Conservation (phyloP, 176 grass and related monocot species). For the Elymus sibiricus region DNA sequence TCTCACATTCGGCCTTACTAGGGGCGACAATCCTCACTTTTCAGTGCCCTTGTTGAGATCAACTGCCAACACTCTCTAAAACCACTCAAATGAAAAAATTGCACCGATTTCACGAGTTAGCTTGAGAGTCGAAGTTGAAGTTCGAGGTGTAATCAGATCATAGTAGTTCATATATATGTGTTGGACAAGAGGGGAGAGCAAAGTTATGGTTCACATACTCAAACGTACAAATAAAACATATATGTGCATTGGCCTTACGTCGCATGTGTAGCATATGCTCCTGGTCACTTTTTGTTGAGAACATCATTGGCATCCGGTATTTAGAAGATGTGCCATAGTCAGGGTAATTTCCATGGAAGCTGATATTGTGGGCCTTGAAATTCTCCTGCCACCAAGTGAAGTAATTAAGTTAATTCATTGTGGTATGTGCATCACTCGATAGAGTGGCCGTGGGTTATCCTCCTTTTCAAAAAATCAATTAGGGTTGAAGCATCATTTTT, state of each 20-base stretch:
- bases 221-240: background rate
- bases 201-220: background rate
- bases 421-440: no score
- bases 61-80: background rate
- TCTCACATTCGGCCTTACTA: background rate
- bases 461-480: no score
- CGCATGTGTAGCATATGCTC: constrained; percentile 46
- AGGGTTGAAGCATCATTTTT: background rate
- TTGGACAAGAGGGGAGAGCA: background rate
- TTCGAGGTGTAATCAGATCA: background rate
- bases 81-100: background rate
- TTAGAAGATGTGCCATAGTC: constrained; percentile 55
- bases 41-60: background rate
- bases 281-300: constrained; percentile 26
- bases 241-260: constrained; percentile 37
- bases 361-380: constrained; percentile 39
- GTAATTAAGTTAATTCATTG: background rate
- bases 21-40: background rate
- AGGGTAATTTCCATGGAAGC: constrained; percentile 23
- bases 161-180: background rate
- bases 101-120: background rate
- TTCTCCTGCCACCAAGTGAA: constrained; percentile 23
- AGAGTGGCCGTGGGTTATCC: no score
- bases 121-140: background rate
- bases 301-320: constrained; percentile 37